phyloP scores from a whole-genome alignment of 2,329 filamentous ascomycete genomes.

The Diaporthe aspalathi region DNA sequence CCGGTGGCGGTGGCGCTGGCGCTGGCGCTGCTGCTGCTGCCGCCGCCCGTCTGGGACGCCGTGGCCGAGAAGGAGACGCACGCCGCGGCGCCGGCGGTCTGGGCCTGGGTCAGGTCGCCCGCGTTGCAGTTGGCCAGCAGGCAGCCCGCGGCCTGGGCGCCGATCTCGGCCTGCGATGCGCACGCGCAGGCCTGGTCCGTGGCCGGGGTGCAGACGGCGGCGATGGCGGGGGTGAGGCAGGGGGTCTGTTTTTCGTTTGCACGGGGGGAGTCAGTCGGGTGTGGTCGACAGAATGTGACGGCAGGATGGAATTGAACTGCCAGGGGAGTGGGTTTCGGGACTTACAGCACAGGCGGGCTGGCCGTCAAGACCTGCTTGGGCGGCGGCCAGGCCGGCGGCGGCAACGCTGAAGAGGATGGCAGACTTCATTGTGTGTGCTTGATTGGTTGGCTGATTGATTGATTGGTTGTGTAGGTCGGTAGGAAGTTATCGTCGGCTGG shows the following conservation, averaged over 20 bases:
- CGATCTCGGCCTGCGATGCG: conserved; percentile 51
- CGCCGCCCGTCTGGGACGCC: conserved; percentile 27
- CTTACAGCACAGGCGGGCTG: conserved; percentile 53
- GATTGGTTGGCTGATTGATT: background rate
- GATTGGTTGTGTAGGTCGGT: background rate
- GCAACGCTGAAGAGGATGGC: conserved; percentile 43
- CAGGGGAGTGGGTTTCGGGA: conserved; percentile 13
- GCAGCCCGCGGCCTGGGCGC: conserved; percentile 46
- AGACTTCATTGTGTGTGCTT: conserved; percentile 47
- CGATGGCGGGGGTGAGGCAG: conserved; percentile 61
- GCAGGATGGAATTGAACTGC: background rate
- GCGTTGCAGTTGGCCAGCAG: conserved; percentile 48
- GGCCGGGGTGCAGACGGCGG: conserved; percentile 56
- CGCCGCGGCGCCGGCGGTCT: conserved; percentile 47
- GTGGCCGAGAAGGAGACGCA: conserved; percentile 48
- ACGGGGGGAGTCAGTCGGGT: background rate
- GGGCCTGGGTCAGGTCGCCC: conserved; percentile 45
- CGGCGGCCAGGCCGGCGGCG: conserved; percentile 45
- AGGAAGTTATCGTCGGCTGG: background rate
- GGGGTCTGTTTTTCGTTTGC: conserved; percentile 47
- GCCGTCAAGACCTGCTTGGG: conserved; percentile 50
- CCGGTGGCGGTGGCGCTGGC: conserved; percentile 34
- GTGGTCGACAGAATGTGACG: background rate
- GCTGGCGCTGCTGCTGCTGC: conserved; percentile 30
- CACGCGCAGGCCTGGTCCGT: conserved; percentile 64